Evolutionary conservation across 2,329 filamentous ascomycete genomes (phyloP).

Genomic region (Leptographium flavum): DNA sequence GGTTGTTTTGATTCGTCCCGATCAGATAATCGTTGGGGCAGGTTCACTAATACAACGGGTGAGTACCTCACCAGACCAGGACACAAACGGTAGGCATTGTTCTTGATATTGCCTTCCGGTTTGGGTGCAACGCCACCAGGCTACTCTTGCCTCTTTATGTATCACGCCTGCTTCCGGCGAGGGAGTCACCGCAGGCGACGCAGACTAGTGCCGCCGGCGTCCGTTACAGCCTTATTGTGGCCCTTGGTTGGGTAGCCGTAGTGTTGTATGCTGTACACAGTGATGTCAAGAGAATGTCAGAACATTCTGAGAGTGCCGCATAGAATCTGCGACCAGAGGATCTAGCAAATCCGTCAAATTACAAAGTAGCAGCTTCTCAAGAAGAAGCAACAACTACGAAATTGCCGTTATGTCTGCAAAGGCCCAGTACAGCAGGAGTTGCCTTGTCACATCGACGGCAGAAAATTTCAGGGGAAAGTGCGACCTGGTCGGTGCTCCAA

Average conservation of each 20-base stretch:
- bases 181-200: neutral
- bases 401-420: too few relatives aligned
- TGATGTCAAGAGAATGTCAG: too few relatives aligned
- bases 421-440: too few relatives aligned
- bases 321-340: too few relatives aligned
- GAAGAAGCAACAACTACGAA: too few relatives aligned
- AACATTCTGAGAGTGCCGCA: too few relatives aligned
- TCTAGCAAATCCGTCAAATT: too few relatives aligned
- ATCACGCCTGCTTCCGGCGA: too few relatives aligned
- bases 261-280: too few relatives aligned
- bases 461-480: constrained; percentile 4
- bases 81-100: neutral
- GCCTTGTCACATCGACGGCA: neutral
- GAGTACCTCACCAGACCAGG: too few relatives aligned
- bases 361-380: too few relatives aligned
- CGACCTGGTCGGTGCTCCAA: constrained; percentile 4
- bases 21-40: neutral
- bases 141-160: neutral
- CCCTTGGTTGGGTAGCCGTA: neutral
- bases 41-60: too few relatives aligned
- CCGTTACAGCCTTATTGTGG: neutral
- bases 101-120: neutral
- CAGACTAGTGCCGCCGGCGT: neutral
- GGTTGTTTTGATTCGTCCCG: neutral
- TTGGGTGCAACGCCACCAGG: neutral